phyloP scores from a whole-genome alignment of 148 eudicot species.

The Spergularia marina region DNA sequence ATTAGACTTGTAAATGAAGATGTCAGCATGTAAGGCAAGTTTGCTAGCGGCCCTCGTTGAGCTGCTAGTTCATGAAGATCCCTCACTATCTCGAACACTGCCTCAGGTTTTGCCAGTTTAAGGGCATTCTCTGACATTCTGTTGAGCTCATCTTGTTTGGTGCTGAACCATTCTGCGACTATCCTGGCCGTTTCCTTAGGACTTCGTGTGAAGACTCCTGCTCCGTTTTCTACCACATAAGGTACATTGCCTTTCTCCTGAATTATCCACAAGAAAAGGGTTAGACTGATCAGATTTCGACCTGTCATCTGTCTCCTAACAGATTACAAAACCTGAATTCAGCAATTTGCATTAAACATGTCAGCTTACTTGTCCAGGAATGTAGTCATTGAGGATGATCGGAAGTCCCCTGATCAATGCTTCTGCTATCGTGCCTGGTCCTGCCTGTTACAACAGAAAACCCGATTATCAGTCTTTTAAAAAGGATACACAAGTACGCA shows the following conservation, averaged over 20 bases:
- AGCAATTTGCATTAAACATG: neutral
- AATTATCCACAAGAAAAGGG: conserved; percentile 1
- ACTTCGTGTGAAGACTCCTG: conserved; percentile 87
- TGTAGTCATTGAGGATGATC: conserved; percentile 89
- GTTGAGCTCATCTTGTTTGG: conserved; percentile 58
- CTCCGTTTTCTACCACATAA: conserved; percentile 87
- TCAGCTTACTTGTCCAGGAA: conserved; percentile 88
- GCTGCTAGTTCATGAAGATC: conserved; percentile 79
- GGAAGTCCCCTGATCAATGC: conserved; percentile 98
- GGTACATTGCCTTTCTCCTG: conserved; percentile 98
- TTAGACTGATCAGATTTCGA: neutral
- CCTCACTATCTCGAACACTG: conserved; percentile 90
- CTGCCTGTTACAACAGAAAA: conserved; percentile 57
- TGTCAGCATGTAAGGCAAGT: conserved; percentile 70
- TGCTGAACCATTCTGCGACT: conserved; percentile 89
- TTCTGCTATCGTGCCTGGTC: conserved; percentile 97
- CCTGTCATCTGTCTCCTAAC: neutral
- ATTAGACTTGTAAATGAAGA: conserved; percentile 76
- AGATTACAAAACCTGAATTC: no score
- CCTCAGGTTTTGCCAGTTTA: conserved; percentile 80
- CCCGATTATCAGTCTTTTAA: neutral
- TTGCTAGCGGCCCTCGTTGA: conserved; percentile 77
- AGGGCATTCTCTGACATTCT: conserved; percentile 83
- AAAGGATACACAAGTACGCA: neutral
- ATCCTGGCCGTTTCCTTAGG: conserved; percentile 78